Evolutionary conservation across 2,329 filamentous ascomycete genomes (phyloP), one percentile per base, ranked within the genome.

Genomic region (Aspergillus sp.): DNA sequence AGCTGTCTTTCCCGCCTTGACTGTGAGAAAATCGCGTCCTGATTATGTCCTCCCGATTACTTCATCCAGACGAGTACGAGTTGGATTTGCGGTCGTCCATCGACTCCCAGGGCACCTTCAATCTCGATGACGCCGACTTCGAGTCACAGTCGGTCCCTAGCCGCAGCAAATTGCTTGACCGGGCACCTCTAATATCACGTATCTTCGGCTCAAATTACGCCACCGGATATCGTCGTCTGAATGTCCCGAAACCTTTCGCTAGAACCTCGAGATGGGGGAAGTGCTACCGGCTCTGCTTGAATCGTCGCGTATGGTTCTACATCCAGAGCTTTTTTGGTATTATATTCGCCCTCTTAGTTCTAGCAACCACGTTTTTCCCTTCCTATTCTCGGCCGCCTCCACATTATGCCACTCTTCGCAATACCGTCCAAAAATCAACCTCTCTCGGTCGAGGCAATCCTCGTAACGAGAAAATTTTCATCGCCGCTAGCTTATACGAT

Each of bases 401-500:
- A 8, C 83, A 84, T 66, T 86, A 86, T 64, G 58, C 73, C 41
- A 71, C 65, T 4, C 70, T 79, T 15, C 70, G 69, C 52, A 59
- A 68, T 31, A 62, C 66, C 8, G 67, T 71, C 4, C 55, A 66
- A 23, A 64, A 65, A 27, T 76, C 73, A 21, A 62, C 68, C 21
- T 55, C 63, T 6, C 60, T 71, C 5, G 79, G 78, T 4, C 68
- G 81, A 47, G 83, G 77, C 7, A 87, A 87, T 61, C 66, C 77
- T 2, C 72, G 77, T 54, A 78, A 84, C 50, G 87, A 91, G 70
- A 88, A 86, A 66, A 77, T 91, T n/a, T 91, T 89, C 67, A 89
- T 92, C 52, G 87, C 87, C 1, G 84, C 88, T 15, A 90, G 87
- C 66, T 79, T 92, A 54, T 88, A 89, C 64, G 88, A 91, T 66